A percentile compares a stretch with the other conserved stretches of the same genome.
phyloP scores from a whole-genome alignment of 1,139 yeast genomes.

The Sugiyamaella grinbergsii region DNA sequence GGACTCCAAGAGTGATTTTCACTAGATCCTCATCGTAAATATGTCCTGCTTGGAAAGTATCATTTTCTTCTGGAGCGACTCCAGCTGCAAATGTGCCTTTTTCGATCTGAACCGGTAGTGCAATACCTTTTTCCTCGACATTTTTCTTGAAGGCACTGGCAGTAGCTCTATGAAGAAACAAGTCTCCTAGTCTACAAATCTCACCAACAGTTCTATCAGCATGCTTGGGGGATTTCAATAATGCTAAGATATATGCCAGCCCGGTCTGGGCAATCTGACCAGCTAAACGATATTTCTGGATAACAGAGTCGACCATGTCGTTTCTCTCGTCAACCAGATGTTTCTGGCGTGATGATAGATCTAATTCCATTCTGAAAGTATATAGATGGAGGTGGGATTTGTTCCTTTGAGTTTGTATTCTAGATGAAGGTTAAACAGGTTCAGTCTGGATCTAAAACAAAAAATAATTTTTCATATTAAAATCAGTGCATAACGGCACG shows the following conservation, averaged over 20 bases:
- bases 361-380: slow-evolving; percentile 27
- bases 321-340: slow-evolving; percentile 74
- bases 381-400: background rate
- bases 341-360: slow-evolving; percentile 49
- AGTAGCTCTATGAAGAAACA: slow-evolving; percentile 52
- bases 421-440: no score
- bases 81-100: slow-evolving; percentile 77
- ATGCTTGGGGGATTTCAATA: slow-evolving; percentile 58
- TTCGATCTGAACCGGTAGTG: slow-evolving; percentile 87
- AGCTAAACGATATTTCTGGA: slow-evolving; percentile 84
- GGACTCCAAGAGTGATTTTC: slow-evolving; percentile 82
- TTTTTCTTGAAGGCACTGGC: slow-evolving; percentile 35
- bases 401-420: no score
- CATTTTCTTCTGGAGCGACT: slow-evolving; percentile 85
- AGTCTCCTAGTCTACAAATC: slow-evolving; percentile 79
- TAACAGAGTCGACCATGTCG: slow-evolving; percentile 58
- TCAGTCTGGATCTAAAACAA: slow-evolving; percentile 1
- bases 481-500: slow-evolving; percentile 1
- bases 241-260: slow-evolving; percentile 61
- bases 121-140: slow-evolving; percentile 68
- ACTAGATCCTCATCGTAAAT: slow-evolving; percentile 78
- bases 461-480: background rate
- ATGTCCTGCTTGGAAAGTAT: slow-evolving; percentile 49
- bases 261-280: slow-evolving; percentile 93
- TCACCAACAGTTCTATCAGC: slow-evolving; percentile 59